These are phyloP conservation scores for Homolaphlyctis polyrhiza DNA, from an alignment of 371 early-diverging fungal species.

Conservation along the genomic window DNA sequence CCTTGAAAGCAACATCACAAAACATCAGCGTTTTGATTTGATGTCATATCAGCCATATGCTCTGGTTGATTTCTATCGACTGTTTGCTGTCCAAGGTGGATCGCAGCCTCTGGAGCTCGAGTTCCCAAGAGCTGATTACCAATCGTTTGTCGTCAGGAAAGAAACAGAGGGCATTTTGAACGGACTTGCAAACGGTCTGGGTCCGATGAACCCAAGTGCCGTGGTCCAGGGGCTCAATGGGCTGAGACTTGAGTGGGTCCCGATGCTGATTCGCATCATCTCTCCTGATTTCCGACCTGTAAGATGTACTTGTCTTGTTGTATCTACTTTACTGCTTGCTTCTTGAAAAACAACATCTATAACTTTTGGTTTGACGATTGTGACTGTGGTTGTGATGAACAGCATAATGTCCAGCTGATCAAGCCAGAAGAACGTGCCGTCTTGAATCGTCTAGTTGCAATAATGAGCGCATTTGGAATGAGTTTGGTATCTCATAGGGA, in stretches of 20 bases:
- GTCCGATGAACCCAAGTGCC: background rate
- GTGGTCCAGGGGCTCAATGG: constrained; percentile 5
- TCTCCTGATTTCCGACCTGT: constrained; percentile 72
- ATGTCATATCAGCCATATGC: constrained; percentile 68
- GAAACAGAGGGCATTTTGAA: constrained; percentile 51
- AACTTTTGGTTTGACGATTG: too few relatives aligned
- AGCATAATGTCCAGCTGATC: constrained; percentile 66
- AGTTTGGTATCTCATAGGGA: constrained; percentile 63
- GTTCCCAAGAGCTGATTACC: constrained; percentile 54
- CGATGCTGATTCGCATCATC: constrained; percentile 66
- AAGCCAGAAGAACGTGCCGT: constrained; percentile 60
- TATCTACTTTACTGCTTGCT: too few relatives aligned
- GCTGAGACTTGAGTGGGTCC: constrained; percentile 57
- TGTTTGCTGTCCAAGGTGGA: constrained; percentile 74
- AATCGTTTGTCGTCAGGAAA: constrained; percentile 38
- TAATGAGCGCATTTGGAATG: constrained; percentile 73
- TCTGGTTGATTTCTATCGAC: constrained; percentile 69
- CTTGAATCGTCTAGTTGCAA: constrained; percentile 59
- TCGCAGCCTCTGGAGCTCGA: constrained; percentile 56
- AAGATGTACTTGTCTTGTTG: constrained; percentile 23
- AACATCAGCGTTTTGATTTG: constrained; percentile 37
- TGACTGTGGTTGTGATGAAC: background rate
- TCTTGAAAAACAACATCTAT: too few relatives aligned
- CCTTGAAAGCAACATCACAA: constrained; percentile 52
- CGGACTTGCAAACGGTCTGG: background rate